A percentile compares a stretch with the other conserved stretches of the same genome.
Evolutionary conservation across 768 basidiomycete species (phyloP).

Genomic region (Panus rudis): DNA sequence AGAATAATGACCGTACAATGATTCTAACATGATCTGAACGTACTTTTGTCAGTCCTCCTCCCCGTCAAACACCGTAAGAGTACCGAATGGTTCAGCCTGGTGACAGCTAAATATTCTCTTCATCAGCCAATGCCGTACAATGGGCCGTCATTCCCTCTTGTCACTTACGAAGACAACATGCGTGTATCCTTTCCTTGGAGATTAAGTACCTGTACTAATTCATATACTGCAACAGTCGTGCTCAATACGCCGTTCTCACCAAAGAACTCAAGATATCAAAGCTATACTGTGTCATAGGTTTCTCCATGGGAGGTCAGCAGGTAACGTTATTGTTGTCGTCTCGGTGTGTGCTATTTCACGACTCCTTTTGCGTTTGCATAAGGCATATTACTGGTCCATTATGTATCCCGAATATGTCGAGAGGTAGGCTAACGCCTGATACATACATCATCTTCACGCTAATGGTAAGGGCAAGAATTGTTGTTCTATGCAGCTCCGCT

Average conservation of each 20-base stretch:
- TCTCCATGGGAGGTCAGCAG: conserved; percentile 57
- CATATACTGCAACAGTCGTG: conserved; percentile 33
- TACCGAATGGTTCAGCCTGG: background rate
- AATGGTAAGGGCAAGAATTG: conserved; percentile 29
- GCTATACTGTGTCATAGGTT: conserved; percentile 42
- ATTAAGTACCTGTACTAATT: background rate
- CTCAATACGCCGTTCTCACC: conserved; percentile 47
- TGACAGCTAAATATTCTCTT: background rate
- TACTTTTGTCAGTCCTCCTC: conserved; percentile 51
- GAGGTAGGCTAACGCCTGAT: background rate
- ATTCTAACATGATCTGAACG: conserved; percentile 21
- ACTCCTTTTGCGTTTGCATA: conserved; percentile 12
- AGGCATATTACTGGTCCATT: conserved; percentile 52
- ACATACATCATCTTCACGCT: background rate
- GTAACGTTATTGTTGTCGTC: conserved; percentile 11
- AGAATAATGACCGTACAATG: conserved; percentile 5
- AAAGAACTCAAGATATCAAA: conserved; percentile 38
- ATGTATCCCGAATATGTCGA: conserved; percentile 50
- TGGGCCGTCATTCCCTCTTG: conserved; percentile 50
- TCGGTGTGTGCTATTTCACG: background rate
- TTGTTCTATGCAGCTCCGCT: conserved; percentile 46
- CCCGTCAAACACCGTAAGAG: conserved; percentile 49
- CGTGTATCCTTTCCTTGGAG: conserved; percentile 13
- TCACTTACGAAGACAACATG: conserved; percentile 54
- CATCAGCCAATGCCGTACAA: conserved; percentile 45